These are phyloP conservation scores for Neospora caninum DNA, from an alignment of 169 alveolate species.

Conservation along the genomic window DNA sequence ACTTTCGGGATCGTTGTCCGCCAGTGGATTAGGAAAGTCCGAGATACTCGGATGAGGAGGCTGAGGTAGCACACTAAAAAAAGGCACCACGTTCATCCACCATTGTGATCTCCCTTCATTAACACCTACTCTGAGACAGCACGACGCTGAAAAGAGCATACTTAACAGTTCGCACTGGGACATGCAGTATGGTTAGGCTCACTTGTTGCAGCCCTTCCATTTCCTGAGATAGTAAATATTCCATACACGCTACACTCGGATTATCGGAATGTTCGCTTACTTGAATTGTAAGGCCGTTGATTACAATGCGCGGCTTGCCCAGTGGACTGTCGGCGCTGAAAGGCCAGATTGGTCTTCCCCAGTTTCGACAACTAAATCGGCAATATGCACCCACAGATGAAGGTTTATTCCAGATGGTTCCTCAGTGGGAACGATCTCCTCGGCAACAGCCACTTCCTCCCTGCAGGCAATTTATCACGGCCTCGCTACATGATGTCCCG, in stretches of 20 bases:
- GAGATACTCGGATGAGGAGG: constrained; percentile 54
- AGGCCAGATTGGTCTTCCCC: background rate
- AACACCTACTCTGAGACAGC: constrained; percentile 48
- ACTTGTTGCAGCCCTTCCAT: constrained; percentile 61
- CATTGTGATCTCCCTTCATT: background rate
- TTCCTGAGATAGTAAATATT: background rate
- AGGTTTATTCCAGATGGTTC: constrained; percentile 57
- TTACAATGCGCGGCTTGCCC: constrained; percentile 51
- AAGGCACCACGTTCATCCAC: background rate
- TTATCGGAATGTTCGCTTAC: background rate
- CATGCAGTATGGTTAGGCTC: background rate
- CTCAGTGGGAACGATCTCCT: constrained; percentile 45
- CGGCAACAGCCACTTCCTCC: constrained; percentile 30
- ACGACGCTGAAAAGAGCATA: constrained; percentile 19
- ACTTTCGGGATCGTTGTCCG: constrained; percentile 35
- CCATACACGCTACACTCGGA: background rate
- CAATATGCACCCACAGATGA: constrained; percentile 33
- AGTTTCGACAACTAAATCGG: background rate
- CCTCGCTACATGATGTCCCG: background rate
- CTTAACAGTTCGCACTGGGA: background rate
- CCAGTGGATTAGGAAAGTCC: constrained; percentile 60
- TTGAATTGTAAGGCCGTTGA: constrained; percentile 55
- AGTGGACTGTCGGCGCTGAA: constrained; percentile 55
- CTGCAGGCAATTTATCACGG: background rate
- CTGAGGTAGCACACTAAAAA: constrained; percentile 39